Evolutionary conservation across 306 rosid genomes (phyloP).

Genomic region (Medicago truncatula): MtrunA17r5.0-ANR NC_053048.1:46260001-46260500

Average conservation of each 20-base stretch:
- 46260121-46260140: constrained; percentile 30
- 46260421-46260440: constrained; percentile 2
- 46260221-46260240: constrained; percentile 7
- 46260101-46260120: constrained; percentile 1
- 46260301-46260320: constrained; percentile 2
- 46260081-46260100: constrained; percentile 23
- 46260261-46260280: constrained; percentile 13
- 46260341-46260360: neutral
- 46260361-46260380: neutral
- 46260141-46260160: constrained; percentile 2
- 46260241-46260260: neutral
- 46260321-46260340: constrained; percentile 4
- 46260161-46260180: constrained; percentile 3
- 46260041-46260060: constrained; percentile 16
- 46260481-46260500: constrained; percentile 2
- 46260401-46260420: neutral
- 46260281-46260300: constrained; percentile 10
- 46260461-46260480: neutral
- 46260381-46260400: neutral
- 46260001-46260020: constrained; percentile 18
- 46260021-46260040: constrained; percentile 29
- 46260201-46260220: neutral
- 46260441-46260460: neutral
- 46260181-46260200: constrained; percentile 11
- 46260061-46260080: constrained; percentile 16